Percentiles rank a stretch among this genome's conserved stretches.
Conservation (phyloP, 116 monocot genomes). For the Thalassia testudinum region DNA sequence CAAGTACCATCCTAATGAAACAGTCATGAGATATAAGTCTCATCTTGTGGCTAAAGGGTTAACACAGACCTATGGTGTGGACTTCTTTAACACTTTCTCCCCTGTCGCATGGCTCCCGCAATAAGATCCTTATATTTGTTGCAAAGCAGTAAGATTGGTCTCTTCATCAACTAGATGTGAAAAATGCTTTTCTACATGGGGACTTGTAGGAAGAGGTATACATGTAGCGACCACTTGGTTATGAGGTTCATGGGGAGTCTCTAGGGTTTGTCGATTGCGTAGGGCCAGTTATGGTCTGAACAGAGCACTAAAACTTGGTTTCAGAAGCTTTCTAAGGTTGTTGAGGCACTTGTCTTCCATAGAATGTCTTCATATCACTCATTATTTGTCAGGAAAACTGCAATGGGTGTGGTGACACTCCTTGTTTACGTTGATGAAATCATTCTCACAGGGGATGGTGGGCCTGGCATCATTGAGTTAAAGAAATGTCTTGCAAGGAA, state of each 20-base stretch:
- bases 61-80: too few species aligned
- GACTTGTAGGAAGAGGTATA: not conserved
- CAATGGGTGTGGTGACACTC: not conserved
- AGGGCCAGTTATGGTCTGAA: not conserved
- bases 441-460: not conserved
- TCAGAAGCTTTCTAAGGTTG: not conserved
- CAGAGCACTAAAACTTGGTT: not conserved
- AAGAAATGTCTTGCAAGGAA: not conserved
- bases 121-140: too few species aligned
- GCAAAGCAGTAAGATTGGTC: not conserved
- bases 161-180: not conserved
- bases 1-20: too few species aligned
- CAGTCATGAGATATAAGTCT: too few species aligned
- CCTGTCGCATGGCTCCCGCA: too few species aligned
- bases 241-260: not conserved
- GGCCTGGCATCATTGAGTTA: not conserved
- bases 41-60: too few species aligned
- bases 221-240: not conserved
- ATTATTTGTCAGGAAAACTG: not conserved
- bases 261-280: not conserved
- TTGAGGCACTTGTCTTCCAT: too few species aligned
- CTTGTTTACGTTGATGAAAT: constrained; percentile 3
- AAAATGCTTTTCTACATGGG: not conserved
- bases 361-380: not conserved
- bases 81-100: too few species aligned